Evolutionary conservation across 192 early-diverging fungal genomes (phyloP), one percentile per base, ranked within the genome.

Genomic region (Coemansia sp.): DNA sequence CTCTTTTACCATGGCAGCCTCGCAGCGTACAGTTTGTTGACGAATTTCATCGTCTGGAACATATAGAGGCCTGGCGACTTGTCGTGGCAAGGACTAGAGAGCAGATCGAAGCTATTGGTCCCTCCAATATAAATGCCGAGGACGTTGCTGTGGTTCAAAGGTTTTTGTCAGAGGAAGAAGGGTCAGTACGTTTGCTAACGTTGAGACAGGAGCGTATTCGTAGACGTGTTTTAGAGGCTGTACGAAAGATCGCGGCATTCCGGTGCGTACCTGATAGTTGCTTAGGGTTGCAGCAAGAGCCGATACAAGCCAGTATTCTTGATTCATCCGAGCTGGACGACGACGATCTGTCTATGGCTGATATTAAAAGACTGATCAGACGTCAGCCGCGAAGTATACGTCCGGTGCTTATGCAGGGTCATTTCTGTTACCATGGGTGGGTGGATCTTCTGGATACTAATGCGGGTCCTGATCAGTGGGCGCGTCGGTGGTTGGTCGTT

Each of bases 401-500:
- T 0, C 66, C 70, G 27, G 75, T 79, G 3, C 5, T 13, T 0
- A 67, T 78, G 75, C 78, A 67, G 47, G 70, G 71, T 24, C 78
- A 75, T 6, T 73, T 64, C 43, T 68, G 69, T 34, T 76, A 69
- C 27, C 59, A 47, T 42, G 76, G 80, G 3, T 79, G 67, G 70
- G 68, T 68, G 27, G 76, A 82, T 15, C 40, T 77, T 3, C 51
- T 77, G 54, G 78, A 77, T 29, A 80, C 77, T 2, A 83, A 75
- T 57, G 34, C 61, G 15, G 65, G 44, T 1, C 63, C 74, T 31
- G 77, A 92, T 57, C 71, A 74, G 18, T 97, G 95, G 95, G 77
- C 86, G 1, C 88, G 89, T 52, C 83, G 90, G 7, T 95, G 92
- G 91, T 90, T 93, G 81, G 93, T 95, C 40, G 68, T 88, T 0